A percentile compares a stretch with the other conserved stretches of the same genome.
phyloP scores from a whole-genome alignment of 768 basidiomycete species.

The Pleurotus tuber-regium region DNA sequence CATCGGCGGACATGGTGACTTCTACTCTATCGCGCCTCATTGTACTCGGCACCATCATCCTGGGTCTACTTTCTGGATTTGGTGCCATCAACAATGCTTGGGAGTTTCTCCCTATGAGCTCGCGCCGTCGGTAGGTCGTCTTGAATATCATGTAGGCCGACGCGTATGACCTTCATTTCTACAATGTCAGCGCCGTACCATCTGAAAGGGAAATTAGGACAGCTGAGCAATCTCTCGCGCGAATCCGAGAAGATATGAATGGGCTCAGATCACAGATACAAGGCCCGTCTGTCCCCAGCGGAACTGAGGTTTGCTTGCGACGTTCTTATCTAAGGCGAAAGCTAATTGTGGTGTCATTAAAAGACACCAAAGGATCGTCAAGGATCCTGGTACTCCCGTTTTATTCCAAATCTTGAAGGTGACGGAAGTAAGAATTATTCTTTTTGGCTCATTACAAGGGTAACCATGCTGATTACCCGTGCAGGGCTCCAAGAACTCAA shows the following conservation, averaged over 20 bases:
- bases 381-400: slow-evolving; percentile 46
- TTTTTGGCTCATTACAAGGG: not conserved
- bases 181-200: slow-evolving; percentile 30
- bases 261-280: slow-evolving; percentile 31
- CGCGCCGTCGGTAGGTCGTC: slow-evolving; percentile 21
- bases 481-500: slow-evolving; percentile 55
- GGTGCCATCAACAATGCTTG: slow-evolving; percentile 71
- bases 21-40: slow-evolving; percentile 61
- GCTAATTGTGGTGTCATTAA: slow-evolving; percentile 10
- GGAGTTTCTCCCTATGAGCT: slow-evolving; percentile 49
- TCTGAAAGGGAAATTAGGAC: slow-evolving; percentile 52
- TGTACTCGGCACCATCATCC: slow-evolving; percentile 73
- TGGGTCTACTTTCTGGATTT: slow-evolving; percentile 80
- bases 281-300: slow-evolving; percentile 10
- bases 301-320: slow-evolving; percentile 24
- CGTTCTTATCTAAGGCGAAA: not conserved
- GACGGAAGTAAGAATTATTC: slow-evolving; percentile 38
- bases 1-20: slow-evolving; percentile 38
- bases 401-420: slow-evolving; percentile 50
- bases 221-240: slow-evolving; percentile 56
- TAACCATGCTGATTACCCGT: slow-evolving; percentile 1
- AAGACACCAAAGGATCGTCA: slow-evolving; percentile 11
- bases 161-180: not conserved
- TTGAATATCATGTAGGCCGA: not conserved
- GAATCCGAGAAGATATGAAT: slow-evolving; percentile 57